Conservation (phyloP, 108 stramenopile species). For the Cyclotella cryptica region DNA sequence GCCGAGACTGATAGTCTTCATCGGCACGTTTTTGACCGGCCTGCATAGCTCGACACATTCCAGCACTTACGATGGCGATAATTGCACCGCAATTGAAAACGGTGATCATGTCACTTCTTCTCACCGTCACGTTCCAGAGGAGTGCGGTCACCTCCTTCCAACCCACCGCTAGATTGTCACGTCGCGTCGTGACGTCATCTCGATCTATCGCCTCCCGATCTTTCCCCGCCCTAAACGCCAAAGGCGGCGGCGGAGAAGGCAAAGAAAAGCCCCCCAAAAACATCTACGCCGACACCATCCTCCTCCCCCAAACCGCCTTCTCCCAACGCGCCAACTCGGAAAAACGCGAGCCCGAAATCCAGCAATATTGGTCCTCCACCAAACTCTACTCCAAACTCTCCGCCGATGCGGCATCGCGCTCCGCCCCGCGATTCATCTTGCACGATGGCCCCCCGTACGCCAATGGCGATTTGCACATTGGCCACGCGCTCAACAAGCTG, state of each 20-base stretch:
- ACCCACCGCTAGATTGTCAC: conserved; percentile 13
- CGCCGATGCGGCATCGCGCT: conserved; percentile 50
- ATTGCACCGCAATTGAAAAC: conserved; percentile 38
- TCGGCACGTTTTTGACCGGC: no score
- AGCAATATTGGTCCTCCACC: conserved; percentile 88
- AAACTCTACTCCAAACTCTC: conserved; percentile 90
- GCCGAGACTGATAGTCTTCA: no score
- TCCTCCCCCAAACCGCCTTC: conserved; percentile 93
- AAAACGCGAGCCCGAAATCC: conserved; percentile 91
- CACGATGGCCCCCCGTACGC: conserved; percentile 99
- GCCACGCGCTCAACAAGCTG: conserved; percentile 99
- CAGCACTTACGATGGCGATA: conserved; percentile 40
- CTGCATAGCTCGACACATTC: no score
- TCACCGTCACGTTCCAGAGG: conserved; percentile 46
- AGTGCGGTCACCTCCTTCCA: conserved; percentile 33
- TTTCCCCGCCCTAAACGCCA: background rate
- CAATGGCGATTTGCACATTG: conserved; percentile 98
- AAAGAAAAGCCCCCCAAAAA: conserved; percentile 79
- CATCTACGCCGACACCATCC: conserved; percentile 88
- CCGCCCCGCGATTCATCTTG: conserved; percentile 84
- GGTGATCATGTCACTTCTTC: conserved; percentile 53
- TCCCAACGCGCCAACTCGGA: conserved; percentile 96
- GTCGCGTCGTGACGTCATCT: background rate
- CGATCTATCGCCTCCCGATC: conserved; percentile 10
- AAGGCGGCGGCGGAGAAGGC: conserved; percentile 7